A percentile compares a stretch with the other conserved stretches of the same genome.
Conservation (phyloP, 768 basidiomycete species). For the Tephrocybe rancida region DNA sequence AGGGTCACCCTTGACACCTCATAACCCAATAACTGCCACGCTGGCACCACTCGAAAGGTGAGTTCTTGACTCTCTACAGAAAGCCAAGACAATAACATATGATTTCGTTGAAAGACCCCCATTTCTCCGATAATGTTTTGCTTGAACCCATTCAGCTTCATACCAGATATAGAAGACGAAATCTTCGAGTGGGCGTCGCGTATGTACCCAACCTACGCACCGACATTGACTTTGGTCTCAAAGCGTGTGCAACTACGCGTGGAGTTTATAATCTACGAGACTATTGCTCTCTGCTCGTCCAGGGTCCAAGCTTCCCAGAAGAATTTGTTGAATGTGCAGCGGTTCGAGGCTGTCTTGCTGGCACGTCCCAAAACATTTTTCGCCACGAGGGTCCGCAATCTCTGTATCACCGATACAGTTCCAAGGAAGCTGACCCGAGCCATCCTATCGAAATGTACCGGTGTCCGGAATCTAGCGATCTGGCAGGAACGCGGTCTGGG, state of each 20-base stretch:
- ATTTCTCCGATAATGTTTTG: not conserved
- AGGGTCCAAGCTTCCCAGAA: not conserved
- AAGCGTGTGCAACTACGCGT: not conserved
- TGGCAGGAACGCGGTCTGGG: not conserved
- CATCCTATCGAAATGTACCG: constrained; percentile 1
- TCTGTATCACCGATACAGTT: not conserved
- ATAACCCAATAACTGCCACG: not conserved
- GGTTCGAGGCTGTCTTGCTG: not conserved
- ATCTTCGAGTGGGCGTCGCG: not conserved
- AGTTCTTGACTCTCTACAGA: not conserved
- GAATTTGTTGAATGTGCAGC: not conserved
- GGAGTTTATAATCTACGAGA: constrained; percentile 1
- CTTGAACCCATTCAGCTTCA: not conserved
- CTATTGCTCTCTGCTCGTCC: not conserved
- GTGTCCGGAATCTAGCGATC: not conserved
- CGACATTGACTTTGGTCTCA: not conserved
- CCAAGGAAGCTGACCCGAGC: not conserved
- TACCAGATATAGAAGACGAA: not conserved
- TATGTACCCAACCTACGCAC: not conserved
- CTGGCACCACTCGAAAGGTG: too few species aligned
- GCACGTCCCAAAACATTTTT: not conserved
- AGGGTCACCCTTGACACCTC: too few species aligned
- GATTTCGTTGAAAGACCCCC: not conserved
- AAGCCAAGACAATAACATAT: not conserved
- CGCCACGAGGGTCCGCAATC: not conserved